Conservation (phyloP, 305 asterid species). For the Galium porrigens region DNA sequence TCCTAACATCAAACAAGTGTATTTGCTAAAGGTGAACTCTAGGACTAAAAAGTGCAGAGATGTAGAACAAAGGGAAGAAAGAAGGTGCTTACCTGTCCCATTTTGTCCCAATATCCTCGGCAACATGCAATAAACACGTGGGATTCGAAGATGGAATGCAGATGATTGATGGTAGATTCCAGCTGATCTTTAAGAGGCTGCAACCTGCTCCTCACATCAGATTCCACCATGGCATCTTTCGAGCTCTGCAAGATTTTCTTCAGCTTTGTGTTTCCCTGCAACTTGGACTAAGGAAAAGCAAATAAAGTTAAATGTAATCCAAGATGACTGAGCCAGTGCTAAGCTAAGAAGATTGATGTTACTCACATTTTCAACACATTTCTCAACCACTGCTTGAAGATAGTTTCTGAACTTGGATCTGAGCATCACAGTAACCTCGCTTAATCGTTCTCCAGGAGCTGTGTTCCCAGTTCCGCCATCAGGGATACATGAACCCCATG, state of each 20-base stretch:
- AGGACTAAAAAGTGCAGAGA: not conserved
- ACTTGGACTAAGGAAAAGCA: constrained; percentile 25
- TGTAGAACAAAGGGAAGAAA: not conserved
- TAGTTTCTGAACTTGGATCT: constrained; percentile 42
- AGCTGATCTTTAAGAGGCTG: constrained; percentile 38
- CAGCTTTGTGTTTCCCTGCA: constrained; percentile 33
- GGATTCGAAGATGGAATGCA: constrained; percentile 30
- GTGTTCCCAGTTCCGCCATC: constrained; percentile 26
- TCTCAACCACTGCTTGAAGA: constrained; percentile 43
- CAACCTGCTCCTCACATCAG: constrained; percentile 36
- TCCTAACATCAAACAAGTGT: constrained; percentile 22
- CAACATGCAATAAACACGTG: constrained; percentile 36
- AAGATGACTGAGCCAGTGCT: not conserved
- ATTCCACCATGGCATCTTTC: constrained; percentile 30
- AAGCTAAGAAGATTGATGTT: not conserved
- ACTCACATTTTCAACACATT: constrained; percentile 41
- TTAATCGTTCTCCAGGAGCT: constrained; percentile 38
- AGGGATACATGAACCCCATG: constrained; percentile 42
- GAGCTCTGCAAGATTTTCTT: constrained; percentile 41
- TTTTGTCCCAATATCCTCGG: constrained; percentile 44
- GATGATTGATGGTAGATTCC: constrained; percentile 28
- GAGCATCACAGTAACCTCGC: constrained; percentile 45
- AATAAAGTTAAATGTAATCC: not conserved
- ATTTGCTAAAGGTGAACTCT: not conserved
- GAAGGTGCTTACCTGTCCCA: constrained; percentile 29